phyloP scores from a whole-genome alignment of 441 rosid genomes.

The Capsella rubella region DNA sequence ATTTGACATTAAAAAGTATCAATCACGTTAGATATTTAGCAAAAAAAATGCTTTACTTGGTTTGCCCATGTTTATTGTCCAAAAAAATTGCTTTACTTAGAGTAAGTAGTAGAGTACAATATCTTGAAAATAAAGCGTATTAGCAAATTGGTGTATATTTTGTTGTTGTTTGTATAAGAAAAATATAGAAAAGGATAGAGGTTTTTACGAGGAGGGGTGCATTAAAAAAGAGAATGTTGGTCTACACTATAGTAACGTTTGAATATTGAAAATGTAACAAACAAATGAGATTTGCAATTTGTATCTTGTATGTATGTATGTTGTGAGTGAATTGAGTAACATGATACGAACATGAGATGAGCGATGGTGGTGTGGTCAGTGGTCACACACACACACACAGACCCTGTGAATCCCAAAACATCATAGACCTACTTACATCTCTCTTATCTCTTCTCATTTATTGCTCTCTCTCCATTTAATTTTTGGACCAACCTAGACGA shows the following conservation, averaged over 20 bases:
- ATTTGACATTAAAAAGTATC: conserved; percentile 17
- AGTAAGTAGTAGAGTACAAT: not conserved
- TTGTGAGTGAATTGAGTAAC: conserved; percentile 28
- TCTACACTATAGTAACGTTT: conserved; percentile 32
- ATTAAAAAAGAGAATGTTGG: conserved; percentile 47
- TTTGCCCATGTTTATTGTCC: not conserved
- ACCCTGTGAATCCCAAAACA: conserved; percentile 41
- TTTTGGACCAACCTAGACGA: conserved; percentile 40
- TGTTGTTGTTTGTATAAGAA: no score
- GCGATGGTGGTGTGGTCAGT: conserved; percentile 43
- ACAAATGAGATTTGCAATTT: conserved; percentile 32
- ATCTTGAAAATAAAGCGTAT: not conserved
- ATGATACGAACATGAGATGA: conserved; percentile 25
- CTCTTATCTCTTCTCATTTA: conserved; percentile 44
- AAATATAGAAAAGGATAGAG: not conserved
- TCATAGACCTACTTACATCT: conserved; percentile 39
- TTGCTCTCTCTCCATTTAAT: conserved; percentile 42
- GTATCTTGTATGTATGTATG: conserved; percentile 13
- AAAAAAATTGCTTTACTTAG: not conserved
- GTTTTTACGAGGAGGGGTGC: conserved; percentile 26
- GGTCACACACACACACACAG: conserved; percentile 38
- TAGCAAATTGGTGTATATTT: not conserved
- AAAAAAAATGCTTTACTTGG: not conserved
- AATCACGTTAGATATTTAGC: not conserved
- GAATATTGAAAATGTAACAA: conserved; percentile 24